phyloP scores from a whole-genome alignment of 2,329 filamentous ascomycete genomes.

The Aspergillus chevalieri region DNA sequence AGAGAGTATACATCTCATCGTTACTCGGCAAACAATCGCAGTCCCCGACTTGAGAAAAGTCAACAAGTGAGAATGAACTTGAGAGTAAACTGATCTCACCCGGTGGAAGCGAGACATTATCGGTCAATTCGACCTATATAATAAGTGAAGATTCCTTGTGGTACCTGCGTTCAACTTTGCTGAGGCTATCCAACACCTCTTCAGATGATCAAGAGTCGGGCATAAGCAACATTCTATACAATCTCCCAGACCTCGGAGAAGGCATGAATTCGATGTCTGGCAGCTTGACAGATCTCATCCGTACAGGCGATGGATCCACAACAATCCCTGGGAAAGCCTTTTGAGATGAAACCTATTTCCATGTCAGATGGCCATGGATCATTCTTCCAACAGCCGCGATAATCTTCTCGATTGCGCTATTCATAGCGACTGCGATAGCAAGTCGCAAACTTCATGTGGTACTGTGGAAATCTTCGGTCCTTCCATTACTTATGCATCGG shows the following conservation, averaged over 20 bases:
- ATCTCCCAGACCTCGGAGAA: slow-evolving; percentile 1
- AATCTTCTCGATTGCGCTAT: slow-evolving; percentile 13
- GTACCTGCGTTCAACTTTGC: too few relatives aligned
- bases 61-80: neutral
- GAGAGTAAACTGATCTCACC: too few relatives aligned
- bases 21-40: neutral
- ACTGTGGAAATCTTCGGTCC: neutral
- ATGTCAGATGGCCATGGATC: slow-evolving; percentile 29
- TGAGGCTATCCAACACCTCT: too few relatives aligned
- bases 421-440: slow-evolving; percentile 10
- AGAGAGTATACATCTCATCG: neutral
- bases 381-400: slow-evolving; percentile 17
- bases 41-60: neutral
- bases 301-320: slow-evolving; percentile 6
- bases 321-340: slow-evolving; percentile 14
- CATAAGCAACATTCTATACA: neutral
- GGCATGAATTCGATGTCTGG: slow-evolving; percentile 6
- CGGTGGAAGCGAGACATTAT: too few relatives aligned
- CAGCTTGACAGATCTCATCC: slow-evolving; percentile 10
- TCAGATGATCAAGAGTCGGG: too few relatives aligned
- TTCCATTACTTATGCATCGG: neutral
- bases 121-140: too few relatives aligned
- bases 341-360: slow-evolving; percentile 19
- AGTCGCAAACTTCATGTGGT: neutral
- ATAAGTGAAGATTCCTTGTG: too few relatives aligned